Evolutionary conservation across 2,329 filamentous ascomycete genomes (phyloP).

Genomic region (Ramularia collo-cygni): DNA sequence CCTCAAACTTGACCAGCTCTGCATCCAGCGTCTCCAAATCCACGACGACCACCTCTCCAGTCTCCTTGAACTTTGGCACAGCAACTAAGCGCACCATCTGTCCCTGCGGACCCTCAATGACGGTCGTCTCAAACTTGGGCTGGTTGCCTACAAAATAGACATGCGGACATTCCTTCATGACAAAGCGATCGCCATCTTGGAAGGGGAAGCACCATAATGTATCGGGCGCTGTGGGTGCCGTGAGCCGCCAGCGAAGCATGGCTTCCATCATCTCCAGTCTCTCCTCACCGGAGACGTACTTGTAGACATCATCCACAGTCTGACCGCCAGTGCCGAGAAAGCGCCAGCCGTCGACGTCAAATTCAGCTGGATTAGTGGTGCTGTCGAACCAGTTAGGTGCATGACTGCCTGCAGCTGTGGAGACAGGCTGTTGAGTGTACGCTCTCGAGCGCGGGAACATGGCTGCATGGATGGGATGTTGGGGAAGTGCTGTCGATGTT

Average conservation of each 20-base stretch:
- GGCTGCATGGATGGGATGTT: conserved; percentile 86
- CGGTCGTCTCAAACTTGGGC: conserved; percentile 55
- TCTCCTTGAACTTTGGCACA: conserved; percentile 73
- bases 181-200: conserved; percentile 86
- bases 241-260: conserved; percentile 85
- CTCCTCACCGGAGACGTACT: conserved; percentile 70
- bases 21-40: conserved; percentile 81
- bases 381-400: conserved; percentile 68
- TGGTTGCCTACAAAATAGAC: conserved; percentile 68
- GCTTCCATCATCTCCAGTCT: conserved; percentile 86
- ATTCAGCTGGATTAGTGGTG: conserved; percentile 90
- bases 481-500: conserved; percentile 81
- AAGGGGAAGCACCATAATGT: conserved; percentile 97
- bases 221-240: conserved; percentile 89
- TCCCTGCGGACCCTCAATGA: conserved; percentile 48
- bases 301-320: conserved; percentile 87
- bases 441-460: conserved; percentile 74
- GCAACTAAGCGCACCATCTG: conserved; percentile 72
- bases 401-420: conserved; percentile 1
- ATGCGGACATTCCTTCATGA: conserved; percentile 78
- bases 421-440: conserved; percentile 49
- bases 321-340: conserved; percentile 83
- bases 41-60: conserved; percentile 72
- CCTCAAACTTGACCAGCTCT: conserved; percentile 57
- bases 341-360: conserved; percentile 82